A percentile compares a stretch with the other conserved stretches of the same genome.
phyloP scores from a whole-genome alignment of 257 asterid genomes.

The Capsicum pubescens region DNA sequence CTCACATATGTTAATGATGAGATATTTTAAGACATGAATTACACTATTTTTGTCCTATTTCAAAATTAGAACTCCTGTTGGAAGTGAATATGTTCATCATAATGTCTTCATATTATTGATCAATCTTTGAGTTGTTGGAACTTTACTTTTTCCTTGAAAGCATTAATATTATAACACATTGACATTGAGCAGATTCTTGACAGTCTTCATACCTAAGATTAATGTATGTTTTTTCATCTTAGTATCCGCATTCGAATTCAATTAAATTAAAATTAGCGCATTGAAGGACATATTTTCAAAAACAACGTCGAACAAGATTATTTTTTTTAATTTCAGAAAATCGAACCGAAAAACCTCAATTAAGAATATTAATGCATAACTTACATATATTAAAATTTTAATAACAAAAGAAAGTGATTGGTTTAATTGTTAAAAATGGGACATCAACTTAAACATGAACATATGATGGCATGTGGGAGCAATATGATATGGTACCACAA shows the following conservation, averaged over 20 bases:
- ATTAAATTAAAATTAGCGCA: no score
- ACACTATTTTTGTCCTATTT: background rate
- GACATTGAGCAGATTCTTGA: background rate
- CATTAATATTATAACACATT: background rate
- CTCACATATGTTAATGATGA: background rate
- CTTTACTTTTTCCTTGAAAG: background rate
- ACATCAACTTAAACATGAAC: conserved; percentile 21
- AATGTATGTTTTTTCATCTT: background rate
- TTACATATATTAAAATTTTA: background rate
- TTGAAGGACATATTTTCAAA: no score
- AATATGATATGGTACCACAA: background rate
- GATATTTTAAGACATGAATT: background rate
- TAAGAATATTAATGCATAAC: background rate
- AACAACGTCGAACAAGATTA: no score
- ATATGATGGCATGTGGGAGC: conserved; percentile 28
- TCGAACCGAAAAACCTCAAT: no score
- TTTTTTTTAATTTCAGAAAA: no score
- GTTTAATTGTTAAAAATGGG: background rate
- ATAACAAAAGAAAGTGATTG: background rate
- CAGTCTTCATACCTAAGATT: background rate
- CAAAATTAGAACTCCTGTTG: background rate
- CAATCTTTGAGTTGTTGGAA: background rate
- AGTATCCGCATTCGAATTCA: no score
- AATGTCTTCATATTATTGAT: background rate
- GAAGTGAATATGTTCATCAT: background rate